Conservation (phyloP, 768 basidiomycete genomes). For the Xerocomellus intermedius region DNA sequence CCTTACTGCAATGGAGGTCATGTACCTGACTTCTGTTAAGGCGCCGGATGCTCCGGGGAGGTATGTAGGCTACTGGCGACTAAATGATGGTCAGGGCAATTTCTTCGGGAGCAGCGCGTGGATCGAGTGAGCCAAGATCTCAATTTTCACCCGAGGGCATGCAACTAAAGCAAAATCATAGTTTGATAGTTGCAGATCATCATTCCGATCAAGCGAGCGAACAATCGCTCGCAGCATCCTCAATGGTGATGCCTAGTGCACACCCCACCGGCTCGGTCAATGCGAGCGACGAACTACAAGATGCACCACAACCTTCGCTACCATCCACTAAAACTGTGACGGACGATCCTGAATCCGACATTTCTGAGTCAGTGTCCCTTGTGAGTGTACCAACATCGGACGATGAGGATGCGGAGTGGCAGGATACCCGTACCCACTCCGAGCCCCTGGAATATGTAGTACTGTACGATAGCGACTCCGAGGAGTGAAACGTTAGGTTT, state of each 20-base stretch:
- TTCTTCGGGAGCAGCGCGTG: conserved; percentile 71
- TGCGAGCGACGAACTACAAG: conserved; percentile 3
- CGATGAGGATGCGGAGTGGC: conserved; percentile 56
- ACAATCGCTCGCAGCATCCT: conserved; percentile 62
- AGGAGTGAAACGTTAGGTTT: conserved; percentile 34
- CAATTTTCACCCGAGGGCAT: background rate
- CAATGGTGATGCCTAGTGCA: conserved; percentile 61
- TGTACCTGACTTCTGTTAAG: conserved; percentile 29
- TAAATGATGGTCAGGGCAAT: conserved; percentile 55
- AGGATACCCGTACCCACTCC: conserved; percentile 50
- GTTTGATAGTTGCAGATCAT: conserved; percentile 67
- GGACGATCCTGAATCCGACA: conserved; percentile 41
- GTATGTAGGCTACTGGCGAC: conserved; percentile 76
- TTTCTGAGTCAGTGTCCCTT: conserved; percentile 54
- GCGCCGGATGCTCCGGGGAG: conserved; percentile 73
- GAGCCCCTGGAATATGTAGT: conserved; percentile 63
- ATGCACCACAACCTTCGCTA: conserved; percentile 10
- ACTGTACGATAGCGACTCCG: conserved; percentile 65
- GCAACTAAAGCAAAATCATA: conserved; percentile 25
- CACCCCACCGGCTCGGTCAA: conserved; percentile 19
- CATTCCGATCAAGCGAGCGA: conserved; percentile 36
- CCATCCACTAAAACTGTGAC: conserved; percentile 36
- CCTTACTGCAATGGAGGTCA: background rate
- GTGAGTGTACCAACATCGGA: conserved; percentile 60
- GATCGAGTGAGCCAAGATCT: conserved; percentile 66